These are phyloP conservation scores for Chlorella sp. DNA, from an alignment of 139 green algal species.

Conservation along the genomic window DNA sequence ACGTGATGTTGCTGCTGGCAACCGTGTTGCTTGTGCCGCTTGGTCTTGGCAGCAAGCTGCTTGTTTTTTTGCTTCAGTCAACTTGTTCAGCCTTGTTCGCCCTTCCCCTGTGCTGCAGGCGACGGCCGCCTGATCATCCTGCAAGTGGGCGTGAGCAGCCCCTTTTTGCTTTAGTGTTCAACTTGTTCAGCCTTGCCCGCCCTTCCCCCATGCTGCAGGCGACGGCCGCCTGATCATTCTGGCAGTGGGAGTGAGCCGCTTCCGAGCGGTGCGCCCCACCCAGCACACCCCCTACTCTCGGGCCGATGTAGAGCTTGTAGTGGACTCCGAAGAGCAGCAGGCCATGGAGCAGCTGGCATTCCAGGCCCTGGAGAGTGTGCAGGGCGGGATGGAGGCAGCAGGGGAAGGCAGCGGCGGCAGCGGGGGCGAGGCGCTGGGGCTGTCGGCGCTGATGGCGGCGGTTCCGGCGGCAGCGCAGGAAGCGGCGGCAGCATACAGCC, in stretches of 20 bases:
- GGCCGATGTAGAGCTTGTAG: constrained; percentile 50
- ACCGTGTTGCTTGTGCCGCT: too few species aligned
- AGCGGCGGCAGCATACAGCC: constrained; percentile 8
- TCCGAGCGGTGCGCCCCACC: constrained; percentile 42
- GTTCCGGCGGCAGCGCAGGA: constrained; percentile 17
- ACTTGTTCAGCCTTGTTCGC: too few species aligned
- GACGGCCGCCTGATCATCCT: constrained; percentile 65
- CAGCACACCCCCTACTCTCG: constrained; percentile 51
- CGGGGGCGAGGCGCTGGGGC: background rate
- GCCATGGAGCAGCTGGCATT: constrained; percentile 9
- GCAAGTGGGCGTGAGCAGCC: constrained; percentile 41
- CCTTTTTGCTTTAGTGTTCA: too few species aligned
- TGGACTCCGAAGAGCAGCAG: constrained; percentile 55
- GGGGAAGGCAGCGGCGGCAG: background rate
- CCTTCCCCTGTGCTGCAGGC: too few species aligned
- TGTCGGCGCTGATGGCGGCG: constrained; percentile 6
- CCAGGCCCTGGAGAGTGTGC: background rate
- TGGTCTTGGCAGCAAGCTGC: too few species aligned
- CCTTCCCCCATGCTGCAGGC: too few species aligned
- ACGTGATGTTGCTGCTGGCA: too few species aligned
- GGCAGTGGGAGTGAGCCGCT: constrained; percentile 45
- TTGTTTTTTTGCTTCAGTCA: too few species aligned
- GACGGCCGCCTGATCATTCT: constrained; percentile 65
- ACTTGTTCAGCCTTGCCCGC: too few species aligned
- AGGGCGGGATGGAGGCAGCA: background rate